Evolutionary conservation across 1,284 basidiomycete species (phyloP), one percentile per base, ranked within the genome.

Genomic region (Ceratobasidium sp.): DNA sequence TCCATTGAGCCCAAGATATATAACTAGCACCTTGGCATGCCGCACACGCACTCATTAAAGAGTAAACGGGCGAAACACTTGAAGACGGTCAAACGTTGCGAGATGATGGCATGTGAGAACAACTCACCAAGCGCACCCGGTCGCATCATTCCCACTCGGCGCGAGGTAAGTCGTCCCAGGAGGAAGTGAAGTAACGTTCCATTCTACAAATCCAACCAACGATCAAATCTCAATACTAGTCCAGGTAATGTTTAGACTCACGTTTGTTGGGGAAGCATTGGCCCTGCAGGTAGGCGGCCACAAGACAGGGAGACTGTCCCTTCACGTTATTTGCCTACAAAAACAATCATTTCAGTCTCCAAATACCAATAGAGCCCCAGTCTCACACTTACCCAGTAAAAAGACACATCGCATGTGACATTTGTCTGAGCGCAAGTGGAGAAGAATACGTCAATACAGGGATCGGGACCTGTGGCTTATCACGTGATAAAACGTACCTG

Each of bases 231-330:
- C 6, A 11, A 32, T 38, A 5, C 46, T 21, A 6, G 8, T 35
- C 30, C 23, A 13, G n/a, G 55, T 28, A 21, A 7, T 30, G 16
- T 41, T 16, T 16, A 55, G 28, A 72, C 73, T 50, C 38, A 72
- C 73, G 63, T 50, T 59, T 58, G 44, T 58, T 61, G 8, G 69
- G 52, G 41, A 63, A 38, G 38, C 73, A 74, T n/a, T 54, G 59
- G 13, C 70, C 73, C 55, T 72, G 69, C 1, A 74, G 43, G 47
- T 72, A 74, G 5, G 73, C 70, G 28, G 73, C 73, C 16, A 74
- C 69, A 1, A 74, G 73, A 58, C 73, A 74, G 16, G 73, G 69
- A 32, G 52, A 49, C 55, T 74, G 73, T n/a, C 61, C 50, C 13
- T 43, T 50, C 8, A 52, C 38, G 57, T 74, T 74, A 30, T 46